Conservation (phyloP, 2,329 filamentous ascomycete genomes). For the Fusarium sublunatum region DNA sequence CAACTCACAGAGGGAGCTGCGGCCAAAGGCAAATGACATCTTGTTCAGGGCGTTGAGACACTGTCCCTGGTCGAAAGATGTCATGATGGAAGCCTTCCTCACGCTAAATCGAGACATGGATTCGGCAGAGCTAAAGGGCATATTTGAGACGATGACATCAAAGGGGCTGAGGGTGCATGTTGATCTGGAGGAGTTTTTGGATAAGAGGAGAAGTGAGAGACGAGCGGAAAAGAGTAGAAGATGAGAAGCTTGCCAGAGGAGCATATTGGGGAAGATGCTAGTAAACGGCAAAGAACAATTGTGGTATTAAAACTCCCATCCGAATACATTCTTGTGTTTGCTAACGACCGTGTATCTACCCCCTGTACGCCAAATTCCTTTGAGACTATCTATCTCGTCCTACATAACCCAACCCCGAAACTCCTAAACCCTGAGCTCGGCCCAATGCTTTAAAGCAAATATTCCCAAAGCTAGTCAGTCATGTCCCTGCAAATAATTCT, state of each 20-base stretch:
- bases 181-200: slow-evolving; percentile 63
- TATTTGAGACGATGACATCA: slow-evolving; percentile 59
- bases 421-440: too few species aligned
- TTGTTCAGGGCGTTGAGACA: slow-evolving; percentile 60
- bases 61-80: slow-evolving; percentile 62
- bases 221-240: slow-evolving; percentile 13
- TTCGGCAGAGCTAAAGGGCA: slow-evolving; percentile 60
- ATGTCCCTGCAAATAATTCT: neutral
- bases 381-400: too few species aligned
- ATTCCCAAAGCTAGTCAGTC: too few species aligned
- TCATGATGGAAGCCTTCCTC: slow-evolving; percentile 64
- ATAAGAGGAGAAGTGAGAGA: slow-evolving; percentile 47
- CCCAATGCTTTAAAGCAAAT: too few species aligned
- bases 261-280: too few species aligned
- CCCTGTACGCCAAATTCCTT: neutral
- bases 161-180: slow-evolving; percentile 64
- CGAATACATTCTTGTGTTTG: neutral
- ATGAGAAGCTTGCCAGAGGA: neutral
- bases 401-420: too few species aligned
- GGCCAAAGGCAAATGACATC: slow-evolving; percentile 58
- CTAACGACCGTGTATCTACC: neutral
- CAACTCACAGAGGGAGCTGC: slow-evolving; percentile 52
- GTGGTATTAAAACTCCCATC: too few species aligned
- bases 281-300: too few species aligned
- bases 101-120: slow-evolving; percentile 59